These are phyloP conservation scores for Rhytidiadelphus loreus DNA, from an alignment of 225 moss, liverwort and hornwort species.

Conservation along the genomic window DNA sequence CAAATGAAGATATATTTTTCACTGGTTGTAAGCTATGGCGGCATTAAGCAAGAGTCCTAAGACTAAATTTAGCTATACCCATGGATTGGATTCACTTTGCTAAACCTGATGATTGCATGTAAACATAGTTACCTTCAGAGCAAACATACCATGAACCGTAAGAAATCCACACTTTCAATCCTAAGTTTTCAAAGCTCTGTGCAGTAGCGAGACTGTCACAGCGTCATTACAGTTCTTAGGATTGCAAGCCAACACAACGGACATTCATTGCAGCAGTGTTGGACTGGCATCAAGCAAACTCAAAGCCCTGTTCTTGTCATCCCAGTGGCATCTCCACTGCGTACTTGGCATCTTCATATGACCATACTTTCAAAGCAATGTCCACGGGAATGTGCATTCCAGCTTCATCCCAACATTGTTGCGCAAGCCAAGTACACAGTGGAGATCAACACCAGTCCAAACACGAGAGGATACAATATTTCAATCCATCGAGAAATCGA, in stretches of 20 bases:
- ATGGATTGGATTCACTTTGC: not conserved
- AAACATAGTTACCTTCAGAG: too few species aligned
- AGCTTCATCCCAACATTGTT: not conserved
- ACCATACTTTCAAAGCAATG: not conserved
- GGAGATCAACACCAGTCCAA: not conserved
- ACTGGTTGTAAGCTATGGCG: not conserved
- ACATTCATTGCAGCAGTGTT: not conserved
- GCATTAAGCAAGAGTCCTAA: not conserved
- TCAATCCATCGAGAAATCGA: not conserved
- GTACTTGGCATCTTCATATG: not conserved
- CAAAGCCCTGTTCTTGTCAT: not conserved
- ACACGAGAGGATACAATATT: not conserved
- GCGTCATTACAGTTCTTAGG: not conserved
- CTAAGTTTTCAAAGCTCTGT: not conserved
- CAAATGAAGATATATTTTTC: not conserved
- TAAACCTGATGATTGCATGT: not conserved
- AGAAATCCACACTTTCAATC: not conserved
- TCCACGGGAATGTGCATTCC: too few species aligned
- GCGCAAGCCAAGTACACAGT: not conserved
- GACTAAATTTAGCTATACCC: not conserved
- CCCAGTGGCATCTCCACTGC: not conserved
- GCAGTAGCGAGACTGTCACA: not conserved
- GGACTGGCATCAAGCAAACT: not conserved
- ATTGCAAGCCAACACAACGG: not conserved
- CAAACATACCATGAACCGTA: not conserved